Evolutionary conservation across 208 protist genomes (phyloP).

Genomic region (Crithidia expoeki): DNA sequence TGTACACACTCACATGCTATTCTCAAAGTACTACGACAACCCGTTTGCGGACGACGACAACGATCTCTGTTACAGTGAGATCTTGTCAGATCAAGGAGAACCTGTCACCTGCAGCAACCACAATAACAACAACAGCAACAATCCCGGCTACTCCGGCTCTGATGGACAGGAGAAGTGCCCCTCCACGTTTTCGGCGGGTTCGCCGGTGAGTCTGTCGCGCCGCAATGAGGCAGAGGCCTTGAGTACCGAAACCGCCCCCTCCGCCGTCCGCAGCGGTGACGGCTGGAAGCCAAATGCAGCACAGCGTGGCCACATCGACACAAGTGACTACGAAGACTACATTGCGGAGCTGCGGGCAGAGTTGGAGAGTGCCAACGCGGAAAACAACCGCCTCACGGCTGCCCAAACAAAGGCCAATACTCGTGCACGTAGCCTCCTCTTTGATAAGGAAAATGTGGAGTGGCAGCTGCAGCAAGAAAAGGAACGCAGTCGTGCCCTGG

Average conservation of each 20-base stretch:
- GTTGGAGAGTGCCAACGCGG: constrained; percentile 42
- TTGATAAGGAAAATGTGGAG: constrained; percentile 72
- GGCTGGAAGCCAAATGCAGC: neutral
- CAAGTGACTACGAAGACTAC: constrained; percentile 35
- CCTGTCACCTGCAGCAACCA: neutral
- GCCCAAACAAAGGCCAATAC: constrained; percentile 58
- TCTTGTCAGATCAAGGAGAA: constrained; percentile 32
- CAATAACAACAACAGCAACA: neutral
- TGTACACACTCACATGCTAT: constrained; percentile 17
- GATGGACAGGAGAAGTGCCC: constrained; percentile 7
- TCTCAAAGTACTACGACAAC: constrained; percentile 60
- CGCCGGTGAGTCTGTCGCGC: neutral
- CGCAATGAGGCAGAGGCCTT: constrained; percentile 1
- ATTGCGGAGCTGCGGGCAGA: constrained; percentile 59
- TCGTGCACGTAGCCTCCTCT: constrained; percentile 42
- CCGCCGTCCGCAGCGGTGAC: constrained; percentile 4
- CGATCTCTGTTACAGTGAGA: constrained; percentile 65
- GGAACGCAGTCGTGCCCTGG: constrained; percentile 49
- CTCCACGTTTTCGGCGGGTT: neutral
- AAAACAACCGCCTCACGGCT: constrained; percentile 50
- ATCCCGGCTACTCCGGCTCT: neutral
- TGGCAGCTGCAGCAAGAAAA: constrained; percentile 59
- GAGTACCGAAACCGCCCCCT: constrained; percentile 22
- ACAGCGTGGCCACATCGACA: constrained; percentile 5
- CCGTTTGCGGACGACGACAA: constrained; percentile 70